Conservation (phyloP, 495 filamentous ascomycete species). For the Aeminium ludgeri region DNA sequence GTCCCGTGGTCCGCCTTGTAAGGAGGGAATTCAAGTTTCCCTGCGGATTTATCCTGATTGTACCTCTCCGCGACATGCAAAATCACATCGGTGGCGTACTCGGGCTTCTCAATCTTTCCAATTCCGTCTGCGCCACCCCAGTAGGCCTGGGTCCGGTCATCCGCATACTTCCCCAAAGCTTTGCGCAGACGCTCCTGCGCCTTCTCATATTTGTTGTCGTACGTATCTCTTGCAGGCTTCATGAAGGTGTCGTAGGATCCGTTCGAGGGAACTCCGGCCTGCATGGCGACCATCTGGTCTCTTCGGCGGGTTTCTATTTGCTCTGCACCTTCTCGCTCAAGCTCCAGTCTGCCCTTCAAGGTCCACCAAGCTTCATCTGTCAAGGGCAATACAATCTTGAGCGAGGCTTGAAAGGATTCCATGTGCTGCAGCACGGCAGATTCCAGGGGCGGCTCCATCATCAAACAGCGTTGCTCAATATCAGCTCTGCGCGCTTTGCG, state of each 20-base stretch:
- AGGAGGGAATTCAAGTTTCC: neutral
- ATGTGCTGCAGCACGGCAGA: constrained; percentile 44
- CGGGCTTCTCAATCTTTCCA: constrained; percentile 38
- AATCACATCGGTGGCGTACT: constrained; percentile 51
- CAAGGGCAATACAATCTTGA: constrained; percentile 45
- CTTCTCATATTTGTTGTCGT: constrained; percentile 52
- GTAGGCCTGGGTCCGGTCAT: constrained; percentile 41
- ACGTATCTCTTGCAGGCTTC: constrained; percentile 41
- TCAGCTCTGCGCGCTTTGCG: constrained; percentile 36
- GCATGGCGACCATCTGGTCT: constrained; percentile 26
- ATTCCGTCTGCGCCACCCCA: constrained; percentile 43
- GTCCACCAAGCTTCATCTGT: constrained; percentile 48
- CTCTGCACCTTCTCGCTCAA: constrained; percentile 44
- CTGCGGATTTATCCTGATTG: constrained; percentile 5
- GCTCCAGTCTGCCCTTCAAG: constrained; percentile 44
- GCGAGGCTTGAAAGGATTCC: constrained; percentile 51
- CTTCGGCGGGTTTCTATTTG: constrained; percentile 32
- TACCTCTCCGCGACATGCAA: constrained; percentile 41
- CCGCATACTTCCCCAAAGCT: constrained; percentile 40
- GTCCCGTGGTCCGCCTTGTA: too few species aligned
- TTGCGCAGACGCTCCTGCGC: constrained; percentile 44
- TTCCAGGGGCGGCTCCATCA: constrained; percentile 43
- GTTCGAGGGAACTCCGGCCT: constrained; percentile 29
- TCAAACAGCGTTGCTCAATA: constrained; percentile 48
- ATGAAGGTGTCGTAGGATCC: constrained; percentile 26